phyloP scores from a whole-genome alignment of 2,329 filamentous ascomycete species.

The Meredithiella fracta region DNA sequence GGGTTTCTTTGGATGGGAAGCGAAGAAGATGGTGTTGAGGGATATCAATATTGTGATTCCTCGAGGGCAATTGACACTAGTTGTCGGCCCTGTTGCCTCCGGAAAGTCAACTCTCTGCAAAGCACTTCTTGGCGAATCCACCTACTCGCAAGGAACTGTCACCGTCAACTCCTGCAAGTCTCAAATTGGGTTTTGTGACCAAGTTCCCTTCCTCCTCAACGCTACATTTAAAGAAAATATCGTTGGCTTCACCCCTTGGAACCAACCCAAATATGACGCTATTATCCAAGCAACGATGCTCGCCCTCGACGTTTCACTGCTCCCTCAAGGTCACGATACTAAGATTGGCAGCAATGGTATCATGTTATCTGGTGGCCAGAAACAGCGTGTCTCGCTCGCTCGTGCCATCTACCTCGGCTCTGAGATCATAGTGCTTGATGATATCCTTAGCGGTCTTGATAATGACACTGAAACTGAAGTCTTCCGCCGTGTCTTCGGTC shows the following conservation, averaged over 20 bases:
- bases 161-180: background rate
- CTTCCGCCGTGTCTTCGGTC: slow-evolving; percentile 28
- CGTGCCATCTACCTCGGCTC: slow-evolving; percentile 28
- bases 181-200: slow-evolving; percentile 21
- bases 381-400: slow-evolving; percentile 24
- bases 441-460: slow-evolving; percentile 29
- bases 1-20: slow-evolving; percentile 18
- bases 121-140: slow-evolving; percentile 21
- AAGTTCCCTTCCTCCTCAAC: slow-evolving; percentile 22
- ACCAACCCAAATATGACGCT: slow-evolving; percentile 21
- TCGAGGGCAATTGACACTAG: slow-evolving; percentile 21
- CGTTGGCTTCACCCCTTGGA: slow-evolving; percentile 21
- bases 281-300: slow-evolving; percentile 23
- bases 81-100: slow-evolving; percentile 25
- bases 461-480: slow-evolving; percentile 28
- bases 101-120: slow-evolving; percentile 25
- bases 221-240: slow-evolving; percentile 25
- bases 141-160: slow-evolving; percentile 16
- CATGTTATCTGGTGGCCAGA: slow-evolving; percentile 28
- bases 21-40: slow-evolving; percentile 17
- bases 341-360: slow-evolving; percentile 27
- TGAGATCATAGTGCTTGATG: slow-evolving; percentile 28
- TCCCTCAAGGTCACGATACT: slow-evolving; percentile 24
- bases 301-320: slow-evolving; percentile 18
- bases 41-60: slow-evolving; percentile 22